These are phyloP conservation scores for Neospora caninum DNA, from an alignment of 169 alveolate species.

Conservation along the genomic window DNA sequence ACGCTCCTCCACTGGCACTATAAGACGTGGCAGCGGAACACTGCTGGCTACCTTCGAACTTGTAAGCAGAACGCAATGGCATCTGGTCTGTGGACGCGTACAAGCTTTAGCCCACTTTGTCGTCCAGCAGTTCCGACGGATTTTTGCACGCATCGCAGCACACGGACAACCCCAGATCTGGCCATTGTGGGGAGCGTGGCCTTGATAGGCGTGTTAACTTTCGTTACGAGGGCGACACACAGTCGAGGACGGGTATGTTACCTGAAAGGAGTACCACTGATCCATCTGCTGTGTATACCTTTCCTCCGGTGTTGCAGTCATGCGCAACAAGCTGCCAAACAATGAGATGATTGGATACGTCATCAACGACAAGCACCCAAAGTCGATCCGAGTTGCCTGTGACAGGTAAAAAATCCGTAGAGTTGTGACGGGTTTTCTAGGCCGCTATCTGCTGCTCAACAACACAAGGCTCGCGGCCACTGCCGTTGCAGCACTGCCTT, in stretches of 20 bases:
- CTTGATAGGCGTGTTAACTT: too few species aligned
- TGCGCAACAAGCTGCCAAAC: slow-evolving; percentile 85
- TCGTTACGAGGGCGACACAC: too few species aligned
- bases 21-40: slow-evolving; percentile 88
- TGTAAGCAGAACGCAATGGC: slow-evolving; percentile 72
- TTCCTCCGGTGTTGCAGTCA: slow-evolving; percentile 69
- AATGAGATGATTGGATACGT: slow-evolving; percentile 90
- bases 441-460: background rate
- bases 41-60: slow-evolving; percentile 89
- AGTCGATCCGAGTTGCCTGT: slow-evolving; percentile 89
- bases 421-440: background rate
- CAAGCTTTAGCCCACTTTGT: background rate
- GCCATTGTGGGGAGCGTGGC: background rate
- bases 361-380: slow-evolving; percentile 92
- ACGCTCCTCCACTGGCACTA: slow-evolving; percentile 85
- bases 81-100: background rate
- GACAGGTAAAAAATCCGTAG: slow-evolving; percentile 75
- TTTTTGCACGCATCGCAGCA: background rate
- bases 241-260: too few species aligned
- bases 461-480: background rate
- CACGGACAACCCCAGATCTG: background rate
- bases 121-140: background rate
- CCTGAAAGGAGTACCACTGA: too few species aligned
- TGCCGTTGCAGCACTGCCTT: background rate
- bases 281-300: too few species aligned